Base-by-base conservation (phyloP, 75 land plant genomes). In the Selaginella tamariscina region DNA sequence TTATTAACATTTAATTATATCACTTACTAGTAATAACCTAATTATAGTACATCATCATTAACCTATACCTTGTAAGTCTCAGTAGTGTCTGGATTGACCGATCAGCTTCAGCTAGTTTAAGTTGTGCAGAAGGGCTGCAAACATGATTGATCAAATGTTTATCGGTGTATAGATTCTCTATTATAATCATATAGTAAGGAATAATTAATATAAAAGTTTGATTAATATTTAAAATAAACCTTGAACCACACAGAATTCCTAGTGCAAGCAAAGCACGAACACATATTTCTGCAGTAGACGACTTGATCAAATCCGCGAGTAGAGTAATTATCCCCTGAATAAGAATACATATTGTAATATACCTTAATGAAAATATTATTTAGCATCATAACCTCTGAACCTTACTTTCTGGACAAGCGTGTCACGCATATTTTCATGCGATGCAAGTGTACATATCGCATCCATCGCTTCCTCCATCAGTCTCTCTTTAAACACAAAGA, bases 161-260 rank as follows among this genome's bases (percentile, higher is more conserved):
- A 28, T 21, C 29, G 21, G 24, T 22, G 2, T 32, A 9, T 32
- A 24, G 1, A 56, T 57, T 31, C 67, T 73, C 33, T 33, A 24
- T 27, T n/a, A 67, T 0, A 24, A 5, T 8, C 27, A 30, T 31
- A 57, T 57, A 2, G 1, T 31, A 68, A 18, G 32, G 23, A 67
- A 66, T 18, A 9, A 66, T 71, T 54, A 13, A 26, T 54, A 32
- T n/a, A 21, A 33, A 71, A 32, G 20, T 27, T 27, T 24, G n/a
- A 33, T 21, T 2, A 11, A 54, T 27, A 62, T 20, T 44, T 29
- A 33, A 2, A 18, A 0, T n/a, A 32, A 67, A 77, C 79, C 79
- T 77, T 20, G 79, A 77, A 2, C 79, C 79, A 69, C 79, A 77
- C 22, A 77, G 64, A 75, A 77, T 77, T 55, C 79, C 79, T 30